Base-by-base conservation (phyloP, 2,329 filamentous ascomycete genomes). In the Talaromyces marneffei region DNA sequence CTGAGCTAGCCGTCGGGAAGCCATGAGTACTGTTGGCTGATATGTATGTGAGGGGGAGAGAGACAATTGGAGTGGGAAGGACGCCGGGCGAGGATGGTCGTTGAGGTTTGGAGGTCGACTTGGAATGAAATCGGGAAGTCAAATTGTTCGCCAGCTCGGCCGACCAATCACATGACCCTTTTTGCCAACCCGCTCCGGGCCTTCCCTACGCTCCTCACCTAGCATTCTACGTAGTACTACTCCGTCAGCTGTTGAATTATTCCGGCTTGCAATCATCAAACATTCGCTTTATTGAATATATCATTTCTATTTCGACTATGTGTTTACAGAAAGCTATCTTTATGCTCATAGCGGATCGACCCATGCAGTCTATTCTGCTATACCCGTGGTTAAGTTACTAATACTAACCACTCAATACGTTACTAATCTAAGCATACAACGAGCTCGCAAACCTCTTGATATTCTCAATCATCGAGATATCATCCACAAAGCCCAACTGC, bases 1-100 rank as follows among this genome's bases (percentile, higher is more conserved):
- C 80, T 95, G 86, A 84, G 92, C 92, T 83, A 97, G 87, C 88
- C 92, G 90, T 86, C 92, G 87, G 80, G 93, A 96, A 83, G 93
- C 93, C 93, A 97, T 97, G 78, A 78, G 73, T 68, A 68, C 57
- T 62, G 65, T 55, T 71, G 64, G 68, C 60, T 73, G 72, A 66
- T 65, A 66, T 70, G 67, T 66, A 70, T 72, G 71, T 68, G 66
- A 68, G 68, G 68, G 68, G 68, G 70, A 79, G 79, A 75, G 77
- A 77, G 52, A 54, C 61, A 63, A 63, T 63, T 78, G 75, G 76
- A 78, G 80, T 77, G 75, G 76, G 78, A 75, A 76, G 78, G 78
- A 77, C 75, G 73, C 65, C 70, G 74, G 72, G 67, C 61, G 60
- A 62, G 66, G 67, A 54, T 65, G 68, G 66, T 65, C 63, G 65